Percentiles rank a stretch among this genome's conserved stretches.
These are phyloP conservation scores for Fusarium miscanthi DNA, from an alignment of 2,329 filamentous ascomycete species.

Conservation along the genomic window DNA sequence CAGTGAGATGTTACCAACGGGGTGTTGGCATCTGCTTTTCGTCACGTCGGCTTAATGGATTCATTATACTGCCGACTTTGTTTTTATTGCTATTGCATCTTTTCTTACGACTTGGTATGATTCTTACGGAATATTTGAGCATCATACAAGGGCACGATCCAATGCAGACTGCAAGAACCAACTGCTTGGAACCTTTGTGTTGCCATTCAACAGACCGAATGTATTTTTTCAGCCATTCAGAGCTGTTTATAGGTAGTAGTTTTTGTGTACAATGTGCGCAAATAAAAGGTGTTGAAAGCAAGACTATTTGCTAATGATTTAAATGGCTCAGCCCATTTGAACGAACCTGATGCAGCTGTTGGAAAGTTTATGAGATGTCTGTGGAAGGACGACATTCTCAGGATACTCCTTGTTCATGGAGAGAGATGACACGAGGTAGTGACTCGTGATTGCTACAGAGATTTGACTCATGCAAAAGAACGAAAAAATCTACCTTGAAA, in stretches of 20 bases:
- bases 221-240: slow-evolving; percentile 5
- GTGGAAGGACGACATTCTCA: background rate
- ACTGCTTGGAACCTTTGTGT: slow-evolving; percentile 21
- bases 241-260: slow-evolving; percentile 22
- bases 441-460: background rate
- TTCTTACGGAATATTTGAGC: slow-evolving; percentile 34
- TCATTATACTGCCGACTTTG: slow-evolving; percentile 31
- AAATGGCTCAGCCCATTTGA: slow-evolving; percentile 2
- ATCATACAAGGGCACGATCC: slow-evolving; percentile 18
- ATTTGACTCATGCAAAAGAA: background rate
- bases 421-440: slow-evolving; percentile 9
- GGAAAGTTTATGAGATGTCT: background rate
- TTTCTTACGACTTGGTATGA: slow-evolving; percentile 43
- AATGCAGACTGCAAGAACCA: slow-evolving; percentile 9
- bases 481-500: background rate
- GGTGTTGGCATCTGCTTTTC: slow-evolving; percentile 32
- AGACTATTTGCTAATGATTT: background rate
- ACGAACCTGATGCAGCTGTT: slow-evolving; percentile 1
- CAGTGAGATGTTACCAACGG: slow-evolving; percentile 29
- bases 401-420: background rate
- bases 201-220: slow-evolving; percentile 14
- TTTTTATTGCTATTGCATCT: slow-evolving; percentile 24
- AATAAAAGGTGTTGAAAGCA: slow-evolving; percentile 34
- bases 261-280: slow-evolving; percentile 30
- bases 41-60: slow-evolving; percentile 43